Evolutionary conservation across 306 rosid genomes (phyloP).

Genomic region (Quercus ilex): DNA sequence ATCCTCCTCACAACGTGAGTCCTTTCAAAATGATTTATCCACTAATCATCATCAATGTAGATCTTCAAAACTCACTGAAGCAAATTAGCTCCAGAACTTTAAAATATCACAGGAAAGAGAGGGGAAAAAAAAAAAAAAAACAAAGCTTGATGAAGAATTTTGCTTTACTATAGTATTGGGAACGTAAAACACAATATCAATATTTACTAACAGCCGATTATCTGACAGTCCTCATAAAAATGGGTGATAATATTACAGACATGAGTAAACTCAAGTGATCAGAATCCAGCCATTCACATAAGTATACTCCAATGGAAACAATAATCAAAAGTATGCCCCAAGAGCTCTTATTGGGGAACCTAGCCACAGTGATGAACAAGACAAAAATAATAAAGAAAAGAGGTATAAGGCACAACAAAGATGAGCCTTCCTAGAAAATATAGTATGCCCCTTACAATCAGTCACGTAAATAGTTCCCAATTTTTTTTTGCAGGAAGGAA

Average conservation of each 20-base stretch:
- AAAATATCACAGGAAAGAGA: slow-evolving; percentile 3
- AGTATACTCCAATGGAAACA: neutral
- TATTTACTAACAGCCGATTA: neutral
- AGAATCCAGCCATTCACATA: neutral
- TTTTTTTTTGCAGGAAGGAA: neutral
- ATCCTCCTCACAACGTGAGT: slow-evolving; percentile 18
- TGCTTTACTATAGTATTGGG: neutral
- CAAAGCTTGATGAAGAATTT: neutral
- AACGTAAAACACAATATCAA: neutral
- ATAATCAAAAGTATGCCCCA: neutral
- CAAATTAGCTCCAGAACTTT: neutral
- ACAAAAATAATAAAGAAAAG: neutral
- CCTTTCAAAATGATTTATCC: slow-evolving; percentile 14
- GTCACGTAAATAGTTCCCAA: neutral
- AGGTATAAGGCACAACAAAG: neutral
- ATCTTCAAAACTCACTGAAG: slow-evolving; percentile 22
- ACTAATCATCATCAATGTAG: slow-evolving; percentile 18
- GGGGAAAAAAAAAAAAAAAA: no score
- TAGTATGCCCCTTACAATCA: neutral
- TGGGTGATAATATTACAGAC: neutral
- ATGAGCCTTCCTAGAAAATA: neutral
- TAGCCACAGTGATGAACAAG: neutral
- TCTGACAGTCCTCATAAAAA: neutral
- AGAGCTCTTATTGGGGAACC: neutral
- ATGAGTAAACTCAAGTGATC: neutral